Conservation (phyloP, 495 filamentous ascomycete genomes). For the Cryomyces minteri region DNA sequence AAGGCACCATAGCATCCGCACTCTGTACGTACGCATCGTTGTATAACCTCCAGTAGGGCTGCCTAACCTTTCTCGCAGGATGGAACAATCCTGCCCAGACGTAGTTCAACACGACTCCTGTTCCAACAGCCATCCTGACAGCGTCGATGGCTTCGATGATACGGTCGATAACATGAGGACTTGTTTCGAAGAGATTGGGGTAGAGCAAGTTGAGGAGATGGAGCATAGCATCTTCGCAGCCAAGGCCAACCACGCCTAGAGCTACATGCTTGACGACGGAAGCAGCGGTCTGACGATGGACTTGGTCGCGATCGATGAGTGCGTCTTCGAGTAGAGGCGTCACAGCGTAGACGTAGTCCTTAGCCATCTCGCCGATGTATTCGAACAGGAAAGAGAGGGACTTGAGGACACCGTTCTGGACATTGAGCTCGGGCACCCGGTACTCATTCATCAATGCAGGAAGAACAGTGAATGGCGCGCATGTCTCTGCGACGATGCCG, state of each 20-base stretch:
- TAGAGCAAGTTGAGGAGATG: slow-evolving; percentile 92
- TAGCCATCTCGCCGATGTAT: slow-evolving; percentile 99
- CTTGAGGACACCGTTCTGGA: slow-evolving; percentile 97
- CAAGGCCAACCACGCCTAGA: slow-evolving; percentile 84
- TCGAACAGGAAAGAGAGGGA: slow-evolving; percentile 95
- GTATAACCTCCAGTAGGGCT: slow-evolving; percentile 87
- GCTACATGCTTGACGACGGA: slow-evolving; percentile 95
- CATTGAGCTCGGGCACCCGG: slow-evolving; percentile 92
- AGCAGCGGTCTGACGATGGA: slow-evolving; percentile 92
- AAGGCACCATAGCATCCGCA: slow-evolving; percentile 89
- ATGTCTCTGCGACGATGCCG: slow-evolving; percentile 99
- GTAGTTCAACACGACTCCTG: slow-evolving; percentile 88
- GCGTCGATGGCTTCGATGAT: slow-evolving; percentile 95
- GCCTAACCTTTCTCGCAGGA: slow-evolving; percentile 80
- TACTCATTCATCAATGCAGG: slow-evolving; percentile 99
- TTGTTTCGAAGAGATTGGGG: slow-evolving; percentile 96
- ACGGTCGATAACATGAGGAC: slow-evolving; percentile 94
- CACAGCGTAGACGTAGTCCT: slow-evolving; percentile 97
- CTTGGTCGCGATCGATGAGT: slow-evolving; percentile 93
- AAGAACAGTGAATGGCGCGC: slow-evolving; percentile 96
- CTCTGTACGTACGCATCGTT: slow-evolving; percentile 93
- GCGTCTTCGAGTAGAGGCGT: slow-evolving; percentile 96
- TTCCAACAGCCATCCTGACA: slow-evolving; percentile 84
- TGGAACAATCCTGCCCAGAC: slow-evolving; percentile 96
- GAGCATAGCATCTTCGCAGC: slow-evolving; percentile 97